Evolutionary conservation across 495 filamentous ascomycete genomes (phyloP).

Genomic region (Lasiosphaeria ovina): DNA sequence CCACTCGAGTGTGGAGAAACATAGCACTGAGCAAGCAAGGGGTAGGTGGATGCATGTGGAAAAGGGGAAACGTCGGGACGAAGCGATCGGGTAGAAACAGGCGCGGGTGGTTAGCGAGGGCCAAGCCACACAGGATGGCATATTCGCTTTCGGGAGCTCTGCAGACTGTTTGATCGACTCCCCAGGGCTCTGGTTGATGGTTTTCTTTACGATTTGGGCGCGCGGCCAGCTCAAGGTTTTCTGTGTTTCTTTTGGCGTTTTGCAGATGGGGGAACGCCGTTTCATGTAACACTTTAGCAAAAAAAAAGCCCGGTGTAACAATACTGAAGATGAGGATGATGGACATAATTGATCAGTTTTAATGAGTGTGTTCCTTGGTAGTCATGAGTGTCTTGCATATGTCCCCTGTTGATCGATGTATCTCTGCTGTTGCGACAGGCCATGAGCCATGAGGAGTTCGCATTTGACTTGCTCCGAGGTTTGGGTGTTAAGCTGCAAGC

Average conservation of each 20-base stretch:
- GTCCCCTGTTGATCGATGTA: neutral
- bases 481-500: conserved; percentile 3
- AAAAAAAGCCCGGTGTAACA: conserved; percentile 17
- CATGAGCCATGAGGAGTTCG: neutral
- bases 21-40: neutral
- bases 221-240: conserved; percentile 2
- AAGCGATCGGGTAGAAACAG: conserved; percentile 8
- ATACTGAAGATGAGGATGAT: conserved; percentile 6
- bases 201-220: conserved; percentile 7
- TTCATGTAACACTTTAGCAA: conserved; percentile 18
- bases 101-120: conserved; percentile 13
- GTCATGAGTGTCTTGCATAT: neutral
- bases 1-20: neutral
- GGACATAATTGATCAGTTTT: neutral
- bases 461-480: neutral
- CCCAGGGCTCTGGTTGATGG: conserved; percentile 22
- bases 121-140: conserved; percentile 10
- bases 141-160: conserved; percentile 18
- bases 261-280: conserved; percentile 17
- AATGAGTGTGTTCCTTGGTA: conserved; percentile 5
- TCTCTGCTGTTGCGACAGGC: too few relatives aligned
- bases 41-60: neutral
- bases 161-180: conserved; percentile 34
- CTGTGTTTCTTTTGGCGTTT: conserved; percentile 17
- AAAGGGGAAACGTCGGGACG: conserved; percentile 14